phyloP scores from a whole-genome alignment of 2,329 filamentous ascomycete species.

The Xylaria digitata region DNA sequence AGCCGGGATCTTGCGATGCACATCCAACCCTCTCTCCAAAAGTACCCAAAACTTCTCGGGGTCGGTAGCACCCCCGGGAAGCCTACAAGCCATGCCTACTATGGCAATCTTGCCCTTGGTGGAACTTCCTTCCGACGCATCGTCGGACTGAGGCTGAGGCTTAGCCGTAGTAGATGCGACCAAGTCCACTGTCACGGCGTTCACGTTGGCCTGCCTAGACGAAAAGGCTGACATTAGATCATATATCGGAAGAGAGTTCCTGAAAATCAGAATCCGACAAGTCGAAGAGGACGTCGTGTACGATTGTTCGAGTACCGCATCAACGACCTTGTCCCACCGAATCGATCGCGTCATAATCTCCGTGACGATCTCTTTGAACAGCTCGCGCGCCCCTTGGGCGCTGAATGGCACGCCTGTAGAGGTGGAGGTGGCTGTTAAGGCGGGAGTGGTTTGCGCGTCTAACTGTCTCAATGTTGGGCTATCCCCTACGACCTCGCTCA shows the following conservation, averaged over 20 bases:
- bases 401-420: conserved; percentile 12
- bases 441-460: conserved; percentile 3
- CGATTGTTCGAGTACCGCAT: background rate
- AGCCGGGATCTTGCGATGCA: conserved; percentile 41
- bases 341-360: conserved; percentile 25
- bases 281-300: background rate
- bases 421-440: conserved; percentile 2
- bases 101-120: conserved; percentile 41
- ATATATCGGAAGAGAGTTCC: conserved; percentile 19
- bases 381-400: conserved; percentile 3
- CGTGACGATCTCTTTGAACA: conserved; percentile 22
- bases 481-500: conserved; percentile 42
- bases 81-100: conserved; percentile 43
- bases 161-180: background rate
- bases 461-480: conserved; percentile 6
- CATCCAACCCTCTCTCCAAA: conserved; percentile 42
- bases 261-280: conserved; percentile 21
- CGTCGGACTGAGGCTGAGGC: background rate
- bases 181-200: too few species aligned
- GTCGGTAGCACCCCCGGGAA: conserved; percentile 37
- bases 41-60: conserved; percentile 46
- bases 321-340: conserved; percentile 24
- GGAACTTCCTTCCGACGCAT: background rate
- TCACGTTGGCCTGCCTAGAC: too few species aligned
- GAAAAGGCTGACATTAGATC: conserved; percentile 11